Evolutionary conservation across 176 grass and related monocot genomes (phyloP).

Genomic region (Dendrocalamus sinicus): DNA sequence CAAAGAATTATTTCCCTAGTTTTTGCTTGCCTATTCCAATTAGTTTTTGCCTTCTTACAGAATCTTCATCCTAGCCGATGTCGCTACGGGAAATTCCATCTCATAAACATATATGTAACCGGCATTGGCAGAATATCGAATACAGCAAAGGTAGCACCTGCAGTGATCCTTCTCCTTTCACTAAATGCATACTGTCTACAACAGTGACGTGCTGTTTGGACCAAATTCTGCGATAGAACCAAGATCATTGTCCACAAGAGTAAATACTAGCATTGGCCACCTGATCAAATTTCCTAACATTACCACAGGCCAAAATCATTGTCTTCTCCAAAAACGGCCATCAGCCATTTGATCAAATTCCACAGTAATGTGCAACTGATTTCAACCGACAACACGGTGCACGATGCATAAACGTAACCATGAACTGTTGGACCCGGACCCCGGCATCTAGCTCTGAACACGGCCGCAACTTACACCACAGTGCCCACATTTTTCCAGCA

Average conservation of each 20-base stretch:
- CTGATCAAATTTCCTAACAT: neutral
- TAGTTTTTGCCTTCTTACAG: neutral
- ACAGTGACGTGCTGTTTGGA: neutral
- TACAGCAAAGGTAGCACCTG: neutral
- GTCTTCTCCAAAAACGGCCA: neutral
- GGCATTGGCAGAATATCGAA: neutral
- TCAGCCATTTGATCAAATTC: neutral
- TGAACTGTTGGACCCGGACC: too few species aligned
- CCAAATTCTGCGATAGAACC: neutral
- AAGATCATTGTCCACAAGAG: neutral
- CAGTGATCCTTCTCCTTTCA: neutral
- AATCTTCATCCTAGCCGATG: neutral
- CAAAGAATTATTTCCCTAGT: neutral
- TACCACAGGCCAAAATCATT: neutral
- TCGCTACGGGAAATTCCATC: neutral
- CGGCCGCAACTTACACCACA: neutral
- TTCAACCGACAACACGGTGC: neutral
- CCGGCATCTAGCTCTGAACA: neutral
- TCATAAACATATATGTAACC: neutral
- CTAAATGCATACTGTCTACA: neutral
- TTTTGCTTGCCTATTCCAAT: too few species aligned
- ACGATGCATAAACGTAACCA: neutral
- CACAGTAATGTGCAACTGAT: neutral
- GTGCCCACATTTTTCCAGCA: neutral
- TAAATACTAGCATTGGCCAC: neutral